Conservation (phyloP, 164 flowering plant species). For the Stephania japonica region DNA sequence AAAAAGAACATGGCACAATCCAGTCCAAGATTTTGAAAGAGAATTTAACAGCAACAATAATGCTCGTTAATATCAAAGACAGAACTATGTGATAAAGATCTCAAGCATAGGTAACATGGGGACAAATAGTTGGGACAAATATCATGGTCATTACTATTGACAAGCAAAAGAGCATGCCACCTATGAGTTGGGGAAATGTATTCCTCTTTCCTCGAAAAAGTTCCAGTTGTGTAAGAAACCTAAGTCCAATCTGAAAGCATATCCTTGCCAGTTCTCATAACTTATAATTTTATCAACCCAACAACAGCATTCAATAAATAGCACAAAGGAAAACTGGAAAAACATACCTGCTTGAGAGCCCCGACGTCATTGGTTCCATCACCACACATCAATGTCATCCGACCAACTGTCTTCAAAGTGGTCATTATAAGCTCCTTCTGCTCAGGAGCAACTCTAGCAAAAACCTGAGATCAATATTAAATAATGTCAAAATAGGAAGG, state of each 20-base stretch:
- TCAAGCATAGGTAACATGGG: too few species aligned
- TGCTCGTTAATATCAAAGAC: too few species aligned
- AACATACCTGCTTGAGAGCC: slow-evolving; percentile 85
- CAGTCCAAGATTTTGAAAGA: background rate
- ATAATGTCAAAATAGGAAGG: slow-evolving; percentile 3
- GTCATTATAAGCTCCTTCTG: slow-evolving; percentile 96
- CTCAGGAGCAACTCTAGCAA: slow-evolving; percentile 97
- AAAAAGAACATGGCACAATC: background rate
- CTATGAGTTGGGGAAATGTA: too few species aligned
- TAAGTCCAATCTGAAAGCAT: background rate
- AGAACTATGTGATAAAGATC: too few species aligned
- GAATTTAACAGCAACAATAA: background rate
- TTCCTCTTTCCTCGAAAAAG: too few species aligned
- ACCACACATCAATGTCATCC: slow-evolving; percentile 95
- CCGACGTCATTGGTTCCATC: slow-evolving; percentile 99
- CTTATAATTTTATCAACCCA: background rate
- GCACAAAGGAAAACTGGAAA: background rate
- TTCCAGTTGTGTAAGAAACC: too few species aligned
- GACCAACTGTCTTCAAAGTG: slow-evolving; percentile 82
- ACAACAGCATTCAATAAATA: background rate
- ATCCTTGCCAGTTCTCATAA: background rate
- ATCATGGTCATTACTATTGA: too few species aligned
- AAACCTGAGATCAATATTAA: slow-evolving; percentile 49
- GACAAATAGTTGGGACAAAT: too few species aligned
- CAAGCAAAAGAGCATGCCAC: too few species aligned